Percentiles rank a stretch among this genome's conserved stretches.
Conservation (phyloP, 2,329 filamentous ascomycete species). For the Monosporascus sp. region DNA sequence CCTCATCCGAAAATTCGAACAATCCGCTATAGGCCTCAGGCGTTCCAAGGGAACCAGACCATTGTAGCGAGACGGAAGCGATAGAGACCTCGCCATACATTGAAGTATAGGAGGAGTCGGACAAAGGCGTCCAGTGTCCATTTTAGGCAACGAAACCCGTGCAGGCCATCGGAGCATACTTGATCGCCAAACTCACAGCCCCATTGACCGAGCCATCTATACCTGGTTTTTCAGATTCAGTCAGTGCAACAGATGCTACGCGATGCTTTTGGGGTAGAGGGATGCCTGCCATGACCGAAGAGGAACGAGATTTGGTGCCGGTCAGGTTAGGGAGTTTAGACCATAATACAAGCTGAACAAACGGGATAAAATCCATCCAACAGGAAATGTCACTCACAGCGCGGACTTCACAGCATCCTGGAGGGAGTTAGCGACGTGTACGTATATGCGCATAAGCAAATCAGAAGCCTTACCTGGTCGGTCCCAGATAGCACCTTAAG, state of each 20-base stretch:
- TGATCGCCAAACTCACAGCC: slow-evolving; percentile 37
- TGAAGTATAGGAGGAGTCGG: slow-evolving; percentile 38
- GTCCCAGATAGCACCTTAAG: slow-evolving; percentile 37
- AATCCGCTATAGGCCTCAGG: slow-evolving; percentile 44
- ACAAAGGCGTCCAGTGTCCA: slow-evolving; percentile 42
- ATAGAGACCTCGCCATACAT: slow-evolving; percentile 38
- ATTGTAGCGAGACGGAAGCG: slow-evolving; percentile 35
- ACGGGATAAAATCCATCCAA: not conserved
- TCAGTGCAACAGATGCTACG: not conserved
- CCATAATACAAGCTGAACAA: not conserved
- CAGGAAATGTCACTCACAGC: slow-evolving; percentile 4
- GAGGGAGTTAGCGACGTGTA: not conserved
- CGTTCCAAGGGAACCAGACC: slow-evolving; percentile 41
- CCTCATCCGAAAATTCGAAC: slow-evolving; percentile 46
- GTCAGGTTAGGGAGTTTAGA: not conserved
- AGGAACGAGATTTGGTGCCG: not conserved
- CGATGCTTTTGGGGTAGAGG: not conserved
- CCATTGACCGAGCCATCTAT: slow-evolving; percentile 39
- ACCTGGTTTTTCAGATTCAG: slow-evolving; percentile 11
- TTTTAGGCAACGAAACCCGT: slow-evolving; percentile 48
- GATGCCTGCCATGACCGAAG: no score
- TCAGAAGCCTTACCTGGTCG: slow-evolving; percentile 34
- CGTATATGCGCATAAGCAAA: not conserved
- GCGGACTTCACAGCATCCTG: slow-evolving; percentile 39
- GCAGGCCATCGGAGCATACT: slow-evolving; percentile 47